Evolutionary conservation across 495 filamentous ascomycete species (phyloP).

Genomic region (Aeminium ludgeri): DNA sequence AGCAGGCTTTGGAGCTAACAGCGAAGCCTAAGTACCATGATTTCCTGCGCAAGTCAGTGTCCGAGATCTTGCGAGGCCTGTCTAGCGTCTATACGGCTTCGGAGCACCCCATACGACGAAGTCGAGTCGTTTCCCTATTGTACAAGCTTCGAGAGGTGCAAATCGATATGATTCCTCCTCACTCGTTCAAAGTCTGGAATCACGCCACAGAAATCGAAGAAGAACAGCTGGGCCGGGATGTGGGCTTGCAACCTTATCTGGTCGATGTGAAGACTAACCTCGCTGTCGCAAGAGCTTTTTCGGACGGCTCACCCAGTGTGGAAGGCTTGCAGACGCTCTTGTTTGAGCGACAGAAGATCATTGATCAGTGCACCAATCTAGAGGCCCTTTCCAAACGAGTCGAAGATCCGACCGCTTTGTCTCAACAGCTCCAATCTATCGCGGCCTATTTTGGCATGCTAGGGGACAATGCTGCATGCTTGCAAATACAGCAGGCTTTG

Average conservation of each 20-base stretch:
- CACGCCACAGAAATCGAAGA: neutral
- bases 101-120: slow-evolving; percentile 20
- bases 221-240: slow-evolving; percentile 33
- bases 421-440: slow-evolving; percentile 48
- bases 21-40: slow-evolving; percentile 2
- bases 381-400: slow-evolving; percentile 37
- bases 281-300: slow-evolving; percentile 35
- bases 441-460: slow-evolving; percentile 65
- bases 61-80: slow-evolving; percentile 6
- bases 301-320: slow-evolving; percentile 25
- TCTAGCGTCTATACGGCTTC: slow-evolving; percentile 15
- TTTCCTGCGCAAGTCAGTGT: neutral
- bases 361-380: slow-evolving; percentile 32
- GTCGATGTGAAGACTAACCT: slow-evolving; percentile 43
- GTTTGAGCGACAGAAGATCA: slow-evolving; percentile 34
- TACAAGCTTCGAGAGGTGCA: slow-evolving; percentile 12
- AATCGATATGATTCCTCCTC: neutral
- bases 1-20: slow-evolving; percentile 2
- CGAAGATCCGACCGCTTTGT: slow-evolving; percentile 42
- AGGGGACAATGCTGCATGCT: slow-evolving; percentile 33
- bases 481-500: slow-evolving; percentile 33
- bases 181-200: neutral
- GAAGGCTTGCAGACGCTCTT: slow-evolving; percentile 34
- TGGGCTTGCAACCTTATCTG: slow-evolving; percentile 33
- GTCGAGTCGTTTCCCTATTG: slow-evolving; percentile 12